Evolutionary conservation across 345 rosid species (phyloP).

Genomic region (Clarkia xantiana): DNA sequence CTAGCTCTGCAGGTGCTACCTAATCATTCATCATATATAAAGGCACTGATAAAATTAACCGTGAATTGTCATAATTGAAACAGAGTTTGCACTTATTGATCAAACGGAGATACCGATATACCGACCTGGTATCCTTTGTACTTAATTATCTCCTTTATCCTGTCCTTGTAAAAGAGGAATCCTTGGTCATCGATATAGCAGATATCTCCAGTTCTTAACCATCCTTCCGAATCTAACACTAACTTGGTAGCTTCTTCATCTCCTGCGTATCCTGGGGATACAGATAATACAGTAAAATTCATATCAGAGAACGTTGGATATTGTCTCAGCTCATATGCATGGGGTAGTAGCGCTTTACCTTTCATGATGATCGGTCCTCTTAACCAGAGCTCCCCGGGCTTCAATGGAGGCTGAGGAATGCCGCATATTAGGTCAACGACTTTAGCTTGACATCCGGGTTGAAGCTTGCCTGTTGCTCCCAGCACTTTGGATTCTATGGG

Average conservation of each 20-base stretch:
- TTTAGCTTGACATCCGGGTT: conserved; percentile 29
- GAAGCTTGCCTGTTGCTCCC: conserved; percentile 42
- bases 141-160: conserved; percentile 51
- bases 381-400: conserved; percentile 42
- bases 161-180: conserved; percentile 43
- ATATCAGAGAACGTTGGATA: no score
- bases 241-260: conserved; percentile 39
- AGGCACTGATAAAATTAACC: no score
- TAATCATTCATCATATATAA: conserved; percentile 4
- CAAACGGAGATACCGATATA: no score
- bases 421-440: conserved; percentile 31
- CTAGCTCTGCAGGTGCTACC: conserved; percentile 55
- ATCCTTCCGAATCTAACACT: conserved; percentile 34
- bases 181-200: conserved; percentile 44
- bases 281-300: background rate
- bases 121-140: conserved; percentile 56
- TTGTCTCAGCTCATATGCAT: no score
- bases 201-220: conserved; percentile 56
- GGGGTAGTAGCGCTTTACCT: conserved; percentile 15
- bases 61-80: no score
- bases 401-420: conserved; percentile 23
- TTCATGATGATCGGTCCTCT: conserved; percentile 44
- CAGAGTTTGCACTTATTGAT: no score
- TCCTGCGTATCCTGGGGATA: conserved; percentile 30
- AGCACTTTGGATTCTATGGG: conserved; percentile 20